Evolutionary conservation across 2,329 filamentous ascomycete genomes (phyloP), one percentile per base, ranked within the genome.

Genomic region (Meredithiella fracta): DNA sequence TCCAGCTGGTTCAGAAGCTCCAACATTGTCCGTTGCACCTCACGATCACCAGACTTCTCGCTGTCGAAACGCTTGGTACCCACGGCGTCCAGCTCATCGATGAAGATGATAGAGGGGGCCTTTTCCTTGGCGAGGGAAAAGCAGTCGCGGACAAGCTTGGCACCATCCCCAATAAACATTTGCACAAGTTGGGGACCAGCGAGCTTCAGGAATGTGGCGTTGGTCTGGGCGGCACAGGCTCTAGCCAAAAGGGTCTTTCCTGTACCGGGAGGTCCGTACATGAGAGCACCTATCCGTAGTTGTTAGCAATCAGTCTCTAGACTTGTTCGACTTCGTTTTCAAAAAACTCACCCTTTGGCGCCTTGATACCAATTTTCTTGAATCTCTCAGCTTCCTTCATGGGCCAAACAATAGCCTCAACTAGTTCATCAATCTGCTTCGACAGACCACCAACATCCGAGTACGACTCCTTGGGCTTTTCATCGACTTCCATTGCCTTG

Each of bases 311-410:
- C 31, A 53, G 26, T 9, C 38, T 34, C 17, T 26, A 29, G 3
- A 34, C 31, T 49, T 14, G 22, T 15, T 14, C 23, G 20, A 11
- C 17, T 22, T 14, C 17, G 8, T 15, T 22, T 1, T 2, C 31
- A 53, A n/a, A 49, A 61, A 56, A 64, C 72, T 60, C 79, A 96
- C 92, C 92, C 73, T 98, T 98, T 14, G 92, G 92, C 42, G 92
- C 91, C 74, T 98, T 98, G 76, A 98, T 98, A 63, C 92, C 92
- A 65, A 98, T 96, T 78, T 96, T 97, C 79, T 96, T 97, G 75
- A 98, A 98, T 20, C 91, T 81, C 64, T 98, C 94, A 1, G 92
- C 90, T 72, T 98, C 91, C 78, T 97, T 97, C 92, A 98, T 98
- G 1, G 92, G 92, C 91, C 91, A 97, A 29, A 98, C 92, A 52